Conservation (phyloP, 768 basidiomycete species). For the Rhodotorula toruloides region DNA sequence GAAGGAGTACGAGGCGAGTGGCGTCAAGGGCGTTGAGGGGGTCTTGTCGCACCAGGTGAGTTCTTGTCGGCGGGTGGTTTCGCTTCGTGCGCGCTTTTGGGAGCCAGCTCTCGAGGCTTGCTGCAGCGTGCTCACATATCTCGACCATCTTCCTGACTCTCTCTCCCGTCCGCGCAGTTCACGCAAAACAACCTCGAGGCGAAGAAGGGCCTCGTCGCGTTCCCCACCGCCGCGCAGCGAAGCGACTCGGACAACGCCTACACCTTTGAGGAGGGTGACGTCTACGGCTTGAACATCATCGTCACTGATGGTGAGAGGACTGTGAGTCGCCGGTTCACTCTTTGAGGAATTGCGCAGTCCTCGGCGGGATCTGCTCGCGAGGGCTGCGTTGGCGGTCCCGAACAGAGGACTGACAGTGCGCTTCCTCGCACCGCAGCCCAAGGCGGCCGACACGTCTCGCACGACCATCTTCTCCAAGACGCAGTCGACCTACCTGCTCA, state of each 20-base stretch:
- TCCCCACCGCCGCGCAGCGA: slow-evolving; percentile 70
- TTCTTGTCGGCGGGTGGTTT: not conserved
- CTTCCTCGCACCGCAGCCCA: slow-evolving; percentile 58
- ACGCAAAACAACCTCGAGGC: slow-evolving; percentile 83
- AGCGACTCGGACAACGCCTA: slow-evolving; percentile 70
- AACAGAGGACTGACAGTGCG: not conserved
- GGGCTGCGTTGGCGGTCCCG: too few species aligned
- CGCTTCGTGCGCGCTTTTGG: too few species aligned
- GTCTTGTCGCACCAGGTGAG: slow-evolving; percentile 36
- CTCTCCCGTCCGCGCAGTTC: slow-evolving; percentile 51
- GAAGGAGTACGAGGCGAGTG: slow-evolving; percentile 56
- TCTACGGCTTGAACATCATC: slow-evolving; percentile 89
- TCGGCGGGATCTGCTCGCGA: too few species aligned
- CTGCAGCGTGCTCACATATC: too few species aligned
- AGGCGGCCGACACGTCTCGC: slow-evolving; percentile 66
- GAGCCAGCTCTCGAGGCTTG: too few species aligned
- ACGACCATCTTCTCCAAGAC: slow-evolving; percentile 81
- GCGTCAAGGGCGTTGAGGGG: slow-evolving; percentile 94
- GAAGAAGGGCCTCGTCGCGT: slow-evolving; percentile 74
- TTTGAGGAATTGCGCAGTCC: too few species aligned
- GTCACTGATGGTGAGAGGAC: slow-evolving; percentile 83
- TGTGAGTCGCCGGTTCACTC: slow-evolving; percentile 51
- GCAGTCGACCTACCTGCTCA: slow-evolving; percentile 81
- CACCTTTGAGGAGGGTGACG: slow-evolving; percentile 86
- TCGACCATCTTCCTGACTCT: not conserved